phyloP scores from a whole-genome alignment of 257 asterid genomes.

The Petunia secreta region DNA sequence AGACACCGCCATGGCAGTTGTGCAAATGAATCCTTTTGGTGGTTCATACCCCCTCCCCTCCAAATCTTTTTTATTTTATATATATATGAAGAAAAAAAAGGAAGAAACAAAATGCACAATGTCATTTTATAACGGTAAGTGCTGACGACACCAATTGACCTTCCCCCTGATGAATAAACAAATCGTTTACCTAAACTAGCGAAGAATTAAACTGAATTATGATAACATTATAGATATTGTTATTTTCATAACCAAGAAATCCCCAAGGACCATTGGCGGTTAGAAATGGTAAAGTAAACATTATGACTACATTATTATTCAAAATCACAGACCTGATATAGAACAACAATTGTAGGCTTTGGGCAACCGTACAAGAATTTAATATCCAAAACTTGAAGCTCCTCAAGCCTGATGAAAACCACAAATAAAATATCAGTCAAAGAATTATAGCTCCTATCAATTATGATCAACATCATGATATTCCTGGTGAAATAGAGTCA shows the following conservation, averaged over 20 bases:
- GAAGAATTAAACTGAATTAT: not conserved
- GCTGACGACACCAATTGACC: conserved; percentile 1
- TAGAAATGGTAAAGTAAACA: not conserved
- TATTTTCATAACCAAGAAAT: too few species aligned
- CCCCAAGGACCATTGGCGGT: too few species aligned
- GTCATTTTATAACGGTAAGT: not conserved
- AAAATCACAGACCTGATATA: conserved; percentile 66
- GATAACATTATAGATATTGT: too few species aligned
- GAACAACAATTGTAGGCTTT: conserved; percentile 89
- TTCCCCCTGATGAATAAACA: not conserved
- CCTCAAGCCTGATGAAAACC: conserved; percentile 73
- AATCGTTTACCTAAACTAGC: not conserved
- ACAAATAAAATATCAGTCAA: conserved; percentile 24
- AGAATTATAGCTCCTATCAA: conserved; percentile 14
- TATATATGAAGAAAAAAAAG: not conserved
- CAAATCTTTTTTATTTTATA: not conserved
- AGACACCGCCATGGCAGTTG: conserved; percentile 3
- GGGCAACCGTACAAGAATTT: conserved; percentile 88
- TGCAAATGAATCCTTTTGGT: conserved; percentile 7
- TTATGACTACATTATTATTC: not conserved
- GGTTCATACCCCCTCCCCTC: conserved; percentile 3
- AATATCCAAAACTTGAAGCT: conserved; percentile 95
- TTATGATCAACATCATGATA: conserved; percentile 10
- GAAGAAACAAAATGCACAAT: not conserved
- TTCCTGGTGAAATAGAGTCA: conserved; percentile 19